Conservation (phyloP, 2,329 filamentous ascomycete species). For the Fusarium dlaminii region DNA sequence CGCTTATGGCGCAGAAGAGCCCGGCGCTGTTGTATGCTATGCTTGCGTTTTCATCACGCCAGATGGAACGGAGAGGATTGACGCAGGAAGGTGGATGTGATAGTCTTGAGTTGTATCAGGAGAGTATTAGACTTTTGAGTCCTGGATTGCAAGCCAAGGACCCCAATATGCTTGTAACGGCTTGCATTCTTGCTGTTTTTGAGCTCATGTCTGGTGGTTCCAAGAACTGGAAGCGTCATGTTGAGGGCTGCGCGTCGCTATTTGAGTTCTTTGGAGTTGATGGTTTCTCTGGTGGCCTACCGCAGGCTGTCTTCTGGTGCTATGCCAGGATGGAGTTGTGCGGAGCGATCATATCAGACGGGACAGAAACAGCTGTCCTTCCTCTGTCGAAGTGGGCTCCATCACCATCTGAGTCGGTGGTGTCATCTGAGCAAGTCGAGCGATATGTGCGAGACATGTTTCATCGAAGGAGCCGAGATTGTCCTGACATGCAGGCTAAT, state of each 20-base stretch:
- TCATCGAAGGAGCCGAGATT: slow-evolving; percentile 43
- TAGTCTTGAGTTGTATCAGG: slow-evolving; percentile 63
- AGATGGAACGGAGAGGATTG: slow-evolving; percentile 61
- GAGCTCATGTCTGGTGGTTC: slow-evolving; percentile 60
- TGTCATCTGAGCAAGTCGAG: slow-evolving; percentile 9
- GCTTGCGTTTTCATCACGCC: slow-evolving; percentile 62
- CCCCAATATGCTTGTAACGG: slow-evolving; percentile 57
- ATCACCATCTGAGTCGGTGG: slow-evolving; percentile 3
- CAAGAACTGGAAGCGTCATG: slow-evolving; percentile 62
- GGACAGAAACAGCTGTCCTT: slow-evolving; percentile 59
- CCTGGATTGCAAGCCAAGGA: slow-evolving; percentile 55
- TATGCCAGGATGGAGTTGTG: slow-evolving; percentile 67
- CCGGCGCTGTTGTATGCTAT: slow-evolving; percentile 59
- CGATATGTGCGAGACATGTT: slow-evolving; percentile 36
- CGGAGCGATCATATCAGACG: slow-evolving; percentile 61
- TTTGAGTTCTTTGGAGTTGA: slow-evolving; percentile 61
- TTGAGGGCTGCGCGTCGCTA: slow-evolving; percentile 65
- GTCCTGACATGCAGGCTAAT: slow-evolving; percentile 62
- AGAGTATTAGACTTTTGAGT: slow-evolving; percentile 57
- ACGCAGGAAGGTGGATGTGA: slow-evolving; percentile 56
- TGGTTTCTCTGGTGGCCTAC: slow-evolving; percentile 55
- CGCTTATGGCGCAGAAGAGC: slow-evolving; percentile 57
- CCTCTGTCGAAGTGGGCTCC: slow-evolving; percentile 60
- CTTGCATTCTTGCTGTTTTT: slow-evolving; percentile 57
- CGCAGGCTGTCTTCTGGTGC: slow-evolving; percentile 66